phyloP scores from a whole-genome alignment of 2,329 filamentous ascomycete genomes.

The Zelopaecilomyces penicillatus region DNA sequence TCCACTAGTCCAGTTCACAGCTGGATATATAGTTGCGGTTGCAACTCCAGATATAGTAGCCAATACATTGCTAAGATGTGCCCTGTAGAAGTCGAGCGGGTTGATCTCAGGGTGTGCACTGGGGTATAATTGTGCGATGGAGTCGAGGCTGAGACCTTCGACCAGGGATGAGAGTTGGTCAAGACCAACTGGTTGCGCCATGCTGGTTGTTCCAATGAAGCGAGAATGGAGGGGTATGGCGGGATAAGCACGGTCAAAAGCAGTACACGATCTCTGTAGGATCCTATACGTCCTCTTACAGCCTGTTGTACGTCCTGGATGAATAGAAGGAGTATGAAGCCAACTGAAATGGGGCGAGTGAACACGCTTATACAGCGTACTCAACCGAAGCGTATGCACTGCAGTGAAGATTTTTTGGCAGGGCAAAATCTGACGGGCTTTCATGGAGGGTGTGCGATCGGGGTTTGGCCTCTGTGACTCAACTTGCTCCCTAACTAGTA shows the following conservation, averaged over 20 bases:
- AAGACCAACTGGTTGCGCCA: constrained; percentile 7
- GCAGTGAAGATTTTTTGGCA: constrained; percentile 2
- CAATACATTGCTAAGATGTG: constrained; percentile 64
- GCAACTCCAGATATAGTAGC: constrained; percentile 63
- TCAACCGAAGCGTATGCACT: background rate
- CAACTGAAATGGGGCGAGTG: background rate
- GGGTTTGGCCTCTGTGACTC: constrained; percentile 7
- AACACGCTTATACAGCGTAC: background rate
- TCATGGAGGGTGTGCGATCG: constrained; percentile 4
- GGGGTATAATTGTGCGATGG: constrained; percentile 8
- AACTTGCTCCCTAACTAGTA: constrained; percentile 5
- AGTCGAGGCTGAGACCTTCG: constrained; percentile 11
- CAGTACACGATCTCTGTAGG: too few species aligned
- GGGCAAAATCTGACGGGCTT: constrained; percentile 4
- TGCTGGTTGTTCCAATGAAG: background rate
- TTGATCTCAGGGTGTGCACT: constrained; percentile 54
- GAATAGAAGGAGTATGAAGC: constrained; percentile 1
- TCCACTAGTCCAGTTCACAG: constrained; percentile 68
- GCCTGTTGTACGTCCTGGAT: too few species aligned
- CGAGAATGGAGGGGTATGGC: background rate
- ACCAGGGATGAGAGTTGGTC: constrained; percentile 11
- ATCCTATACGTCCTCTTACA: too few species aligned
- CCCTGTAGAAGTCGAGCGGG: constrained; percentile 71
- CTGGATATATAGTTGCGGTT: constrained; percentile 60
- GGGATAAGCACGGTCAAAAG: background rate